Evolutionary conservation across 495 filamentous ascomycete species (phyloP).

Genomic region (Sordaria brevicollis): DNA sequence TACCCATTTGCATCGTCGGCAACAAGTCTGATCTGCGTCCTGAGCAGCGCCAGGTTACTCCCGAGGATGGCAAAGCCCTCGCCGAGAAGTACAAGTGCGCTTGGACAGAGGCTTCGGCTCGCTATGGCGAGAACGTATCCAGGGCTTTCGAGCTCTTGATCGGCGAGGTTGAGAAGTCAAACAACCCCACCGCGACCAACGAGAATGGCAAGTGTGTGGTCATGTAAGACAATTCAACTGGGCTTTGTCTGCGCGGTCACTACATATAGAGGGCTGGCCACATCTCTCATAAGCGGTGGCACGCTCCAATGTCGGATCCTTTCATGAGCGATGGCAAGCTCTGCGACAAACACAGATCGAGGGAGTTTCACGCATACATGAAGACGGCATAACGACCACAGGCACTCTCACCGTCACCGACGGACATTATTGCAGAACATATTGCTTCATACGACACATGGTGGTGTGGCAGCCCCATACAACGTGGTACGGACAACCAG

Average conservation of each 20-base stretch:
- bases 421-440: neutral
- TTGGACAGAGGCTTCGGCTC: slow-evolving; percentile 88
- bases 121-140: slow-evolving; percentile 85
- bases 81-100: slow-evolving; percentile 81
- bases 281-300: neutral
- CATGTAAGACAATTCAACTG: slow-evolving; percentile 48
- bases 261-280: neutral
- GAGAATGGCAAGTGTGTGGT: slow-evolving; percentile 69
- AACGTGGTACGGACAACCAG: neutral
- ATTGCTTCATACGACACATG: neutral
- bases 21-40: slow-evolving; percentile 93
- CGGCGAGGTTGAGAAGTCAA: slow-evolving; percentile 84
- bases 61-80: slow-evolving; percentile 71
- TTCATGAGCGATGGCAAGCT: neutral
- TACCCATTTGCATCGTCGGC: slow-evolving; percentile 87
- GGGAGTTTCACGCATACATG: neutral
- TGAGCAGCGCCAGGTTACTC: slow-evolving; percentile 83
- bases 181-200: slow-evolving; percentile 77
- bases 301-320: neutral
- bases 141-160: slow-evolving; percentile 95
- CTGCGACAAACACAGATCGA: neutral
- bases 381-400: neutral
- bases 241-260: neutral
- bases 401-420: neutral
- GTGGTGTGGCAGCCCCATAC: neutral